A percentile compares a stretch with the other conserved stretches of the same genome.
phyloP scores from a whole-genome alignment of 169 alveolate species.

The Perkinsus olseni region DNA sequence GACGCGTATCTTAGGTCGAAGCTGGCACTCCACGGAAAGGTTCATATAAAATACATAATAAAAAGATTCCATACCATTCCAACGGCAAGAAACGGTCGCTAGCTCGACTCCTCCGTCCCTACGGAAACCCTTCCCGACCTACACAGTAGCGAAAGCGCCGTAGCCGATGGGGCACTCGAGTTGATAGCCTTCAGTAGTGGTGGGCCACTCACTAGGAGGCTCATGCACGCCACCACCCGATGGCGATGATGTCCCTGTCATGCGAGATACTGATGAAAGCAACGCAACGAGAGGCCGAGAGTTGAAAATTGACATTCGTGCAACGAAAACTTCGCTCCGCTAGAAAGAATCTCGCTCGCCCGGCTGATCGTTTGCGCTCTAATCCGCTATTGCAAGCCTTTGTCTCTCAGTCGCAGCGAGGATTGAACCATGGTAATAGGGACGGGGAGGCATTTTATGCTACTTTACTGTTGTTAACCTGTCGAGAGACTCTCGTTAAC shows the following conservation, averaged over 20 bases:
- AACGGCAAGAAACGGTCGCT: no score
- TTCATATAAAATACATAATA: no score
- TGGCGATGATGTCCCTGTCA: neutral
- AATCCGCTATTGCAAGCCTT: neutral
- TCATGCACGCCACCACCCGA: neutral
- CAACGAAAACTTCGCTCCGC: constrained; percentile 1
- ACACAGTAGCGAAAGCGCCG: neutral
- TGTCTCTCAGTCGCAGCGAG: constrained; percentile 2
- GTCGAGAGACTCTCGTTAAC: no score
- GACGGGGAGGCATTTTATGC: neutral
- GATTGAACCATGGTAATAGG: neutral
- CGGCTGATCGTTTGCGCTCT: neutral
- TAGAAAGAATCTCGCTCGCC: neutral
- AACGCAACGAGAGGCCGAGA: neutral
- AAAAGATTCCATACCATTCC: no score
- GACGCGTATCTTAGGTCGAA: no score
- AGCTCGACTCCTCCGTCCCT: no score
- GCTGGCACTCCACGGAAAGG: no score
- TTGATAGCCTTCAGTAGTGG: neutral
- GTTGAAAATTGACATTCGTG: neutral
- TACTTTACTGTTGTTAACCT: no score
- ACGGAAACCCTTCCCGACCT: no score
- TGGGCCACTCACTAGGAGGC: neutral
- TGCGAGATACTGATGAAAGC: neutral
- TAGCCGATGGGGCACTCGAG: neutral